These are phyloP conservation scores for Russula sp. DNA, from an alignment of 768 basidiomycete genomes.

Conservation along the genomic window DNA sequence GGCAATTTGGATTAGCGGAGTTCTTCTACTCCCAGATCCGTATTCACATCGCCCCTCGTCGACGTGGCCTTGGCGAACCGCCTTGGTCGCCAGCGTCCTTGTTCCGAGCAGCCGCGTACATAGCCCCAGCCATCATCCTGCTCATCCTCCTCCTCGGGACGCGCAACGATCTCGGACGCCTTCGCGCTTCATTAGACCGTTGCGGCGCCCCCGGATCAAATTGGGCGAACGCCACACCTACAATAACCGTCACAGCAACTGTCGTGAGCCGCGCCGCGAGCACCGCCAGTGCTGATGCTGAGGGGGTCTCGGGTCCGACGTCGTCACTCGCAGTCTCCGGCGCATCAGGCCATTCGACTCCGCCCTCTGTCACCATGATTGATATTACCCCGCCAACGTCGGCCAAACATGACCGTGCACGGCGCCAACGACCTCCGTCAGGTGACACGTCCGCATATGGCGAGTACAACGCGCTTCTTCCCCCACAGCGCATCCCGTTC, in stretches of 20 bases:
- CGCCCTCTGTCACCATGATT: slow-evolving; percentile 19
- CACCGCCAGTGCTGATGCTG: background rate
- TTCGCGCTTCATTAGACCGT: slow-evolving; percentile 29
- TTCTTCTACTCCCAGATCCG: slow-evolving; percentile 53
- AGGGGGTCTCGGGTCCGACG: background rate
- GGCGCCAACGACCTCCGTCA: slow-evolving; percentile 13
- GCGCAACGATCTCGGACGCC: slow-evolving; percentile 29
- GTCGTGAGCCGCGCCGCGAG: slow-evolving; percentile 20
- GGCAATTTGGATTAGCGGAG: slow-evolving; percentile 51
- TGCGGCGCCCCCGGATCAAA: slow-evolving; percentile 24
- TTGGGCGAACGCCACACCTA: slow-evolving; percentile 7
- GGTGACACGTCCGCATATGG: slow-evolving; percentile 27
- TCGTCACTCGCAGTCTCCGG: background rate
- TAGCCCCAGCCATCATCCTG: slow-evolving; percentile 28
- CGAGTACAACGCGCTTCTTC: slow-evolving; percentile 17
- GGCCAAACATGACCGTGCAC: slow-evolving; percentile 23
- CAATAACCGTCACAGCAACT: slow-evolving; percentile 39
- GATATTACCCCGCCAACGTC: slow-evolving; percentile 13
- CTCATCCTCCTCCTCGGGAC: slow-evolving; percentile 28
- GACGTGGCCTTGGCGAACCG: background rate
- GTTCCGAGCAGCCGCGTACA: slow-evolving; percentile 22
- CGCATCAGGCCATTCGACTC: background rate
- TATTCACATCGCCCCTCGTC: slow-evolving; percentile 5
- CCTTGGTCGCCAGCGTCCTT: background rate
- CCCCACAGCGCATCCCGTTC: slow-evolving; percentile 30